These are phyloP conservation scores for Lumnitzera racemosa DNA, from an alignment of 345 rosid genomes.

Conservation along the genomic window DNA sequence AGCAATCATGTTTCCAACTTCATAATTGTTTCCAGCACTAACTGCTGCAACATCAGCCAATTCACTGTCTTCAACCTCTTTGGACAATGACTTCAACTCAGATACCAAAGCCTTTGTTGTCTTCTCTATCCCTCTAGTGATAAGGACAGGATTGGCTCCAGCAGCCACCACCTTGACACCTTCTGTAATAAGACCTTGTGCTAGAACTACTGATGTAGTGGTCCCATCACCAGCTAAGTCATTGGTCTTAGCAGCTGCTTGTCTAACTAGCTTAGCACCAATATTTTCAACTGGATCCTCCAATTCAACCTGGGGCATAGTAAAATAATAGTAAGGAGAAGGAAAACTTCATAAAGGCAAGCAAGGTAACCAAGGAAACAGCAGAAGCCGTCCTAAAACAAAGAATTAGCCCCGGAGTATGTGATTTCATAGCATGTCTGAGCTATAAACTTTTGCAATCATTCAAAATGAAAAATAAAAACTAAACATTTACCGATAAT, in stretches of 20 bases:
- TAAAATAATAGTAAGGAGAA: neutral
- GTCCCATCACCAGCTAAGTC: constrained; percentile 99
- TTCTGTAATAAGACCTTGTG: constrained; percentile 94
- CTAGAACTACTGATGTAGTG: constrained; percentile 97
- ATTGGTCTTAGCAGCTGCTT: constrained; percentile 96
- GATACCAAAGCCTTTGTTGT: constrained; percentile 75
- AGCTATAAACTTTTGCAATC: too few relatives aligned
- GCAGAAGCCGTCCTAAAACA: too few relatives aligned
- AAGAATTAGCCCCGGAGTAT: too few relatives aligned
- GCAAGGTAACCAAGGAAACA: neutral
- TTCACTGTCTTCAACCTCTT: constrained; percentile 99
- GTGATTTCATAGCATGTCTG: neutral
- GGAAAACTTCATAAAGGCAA: neutral
- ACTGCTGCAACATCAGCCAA: constrained; percentile 99
- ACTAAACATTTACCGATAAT: too few relatives aligned
- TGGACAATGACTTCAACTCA: constrained; percentile 75
- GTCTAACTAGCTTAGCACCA: constrained; percentile 94
- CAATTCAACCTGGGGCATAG: constrained; percentile 63
- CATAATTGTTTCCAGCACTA: constrained; percentile 94
- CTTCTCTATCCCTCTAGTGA: constrained; percentile 95
- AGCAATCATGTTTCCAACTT: constrained; percentile 95
- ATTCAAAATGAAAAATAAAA: too few relatives aligned
- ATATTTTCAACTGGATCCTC: constrained; percentile 99
- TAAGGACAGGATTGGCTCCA: constrained; percentile 94
- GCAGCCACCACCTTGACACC: constrained; percentile 99